phyloP scores from a whole-genome alignment of 208 protist genomes.

The Crithidia mellificae region DNA sequence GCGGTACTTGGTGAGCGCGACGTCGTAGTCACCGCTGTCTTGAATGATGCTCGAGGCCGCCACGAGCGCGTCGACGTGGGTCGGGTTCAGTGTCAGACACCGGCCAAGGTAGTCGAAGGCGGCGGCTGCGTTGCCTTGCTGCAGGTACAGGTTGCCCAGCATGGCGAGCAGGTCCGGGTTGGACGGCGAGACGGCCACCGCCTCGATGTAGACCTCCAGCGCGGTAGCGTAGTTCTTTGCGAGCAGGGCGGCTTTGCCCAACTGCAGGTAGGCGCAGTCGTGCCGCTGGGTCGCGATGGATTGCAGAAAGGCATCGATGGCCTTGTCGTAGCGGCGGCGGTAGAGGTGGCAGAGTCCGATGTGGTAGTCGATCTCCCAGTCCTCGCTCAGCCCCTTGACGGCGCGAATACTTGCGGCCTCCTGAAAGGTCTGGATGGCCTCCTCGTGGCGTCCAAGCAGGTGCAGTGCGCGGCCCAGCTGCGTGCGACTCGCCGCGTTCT shows the following conservation, averaged over 20 bases:
- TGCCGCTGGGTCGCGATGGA: conserved; percentile 89
- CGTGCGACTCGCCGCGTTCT: conserved; percentile 89
- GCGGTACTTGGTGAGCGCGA: conserved; percentile 96
- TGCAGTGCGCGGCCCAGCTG: conserved; percentile 91
- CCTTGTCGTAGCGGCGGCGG: conserved; percentile 69
- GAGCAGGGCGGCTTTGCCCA: conserved; percentile 83
- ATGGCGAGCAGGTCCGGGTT: conserved; percentile 93
- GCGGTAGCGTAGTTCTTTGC: conserved; percentile 67
- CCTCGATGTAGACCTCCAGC: conserved; percentile 81
- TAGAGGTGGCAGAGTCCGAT: conserved; percentile 92
- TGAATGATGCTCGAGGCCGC: conserved; percentile 95
- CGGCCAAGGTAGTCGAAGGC: conserved; percentile 93
- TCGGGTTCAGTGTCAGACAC: conserved; percentile 90
- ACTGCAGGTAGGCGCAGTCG: conserved; percentile 90
- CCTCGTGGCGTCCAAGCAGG: conserved; percentile 91
- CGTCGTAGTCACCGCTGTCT: conserved; percentile 94
- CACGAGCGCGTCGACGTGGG: conserved; percentile 90
- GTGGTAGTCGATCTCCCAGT: conserved; percentile 93
- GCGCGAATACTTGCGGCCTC: conserved; percentile 71
- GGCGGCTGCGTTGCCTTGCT: conserved; percentile 65
- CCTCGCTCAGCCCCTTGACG: conserved; percentile 44
- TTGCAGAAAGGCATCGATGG: conserved; percentile 77
- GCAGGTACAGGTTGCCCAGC: conserved; percentile 92
- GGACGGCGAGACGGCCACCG: conserved; percentile 85
- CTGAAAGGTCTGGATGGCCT: conserved; percentile 89